Conservation (phyloP, 306 rosid genomes). For the Cicer chorassanicum region DNA sequence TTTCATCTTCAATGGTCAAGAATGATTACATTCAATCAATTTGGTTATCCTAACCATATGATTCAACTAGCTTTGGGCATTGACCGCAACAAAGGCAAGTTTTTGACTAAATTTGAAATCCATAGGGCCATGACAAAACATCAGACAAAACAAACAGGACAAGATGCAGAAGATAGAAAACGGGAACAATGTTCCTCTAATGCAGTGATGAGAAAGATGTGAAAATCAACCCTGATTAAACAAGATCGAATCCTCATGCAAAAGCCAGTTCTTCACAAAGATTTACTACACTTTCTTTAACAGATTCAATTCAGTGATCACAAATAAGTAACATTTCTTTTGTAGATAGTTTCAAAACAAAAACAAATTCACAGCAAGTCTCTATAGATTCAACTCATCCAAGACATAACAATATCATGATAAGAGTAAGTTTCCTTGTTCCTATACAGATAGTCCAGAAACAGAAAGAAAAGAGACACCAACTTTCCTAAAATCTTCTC, state of each 20-base stretch:
- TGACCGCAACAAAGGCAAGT: conserved; percentile 37
- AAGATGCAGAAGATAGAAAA: conserved; percentile 35
- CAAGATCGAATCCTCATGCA: neutral
- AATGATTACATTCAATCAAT: conserved; percentile 61
- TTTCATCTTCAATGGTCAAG: conserved; percentile 68
- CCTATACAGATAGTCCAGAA: conserved; percentile 1
- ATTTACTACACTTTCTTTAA: neutral
- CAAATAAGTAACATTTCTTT: neutral
- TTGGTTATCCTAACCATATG: conserved; percentile 51
- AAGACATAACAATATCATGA: conserved; percentile 16
- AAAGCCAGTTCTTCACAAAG: neutral
- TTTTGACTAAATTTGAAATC: conserved; percentile 45
- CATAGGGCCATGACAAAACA: conserved; percentile 23
- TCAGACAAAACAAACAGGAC: conserved; percentile 9
- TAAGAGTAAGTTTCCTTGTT: conserved; percentile 12
- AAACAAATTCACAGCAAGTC: neutral
- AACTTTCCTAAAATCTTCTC: conserved; percentile 42
- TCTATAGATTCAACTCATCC: conserved; percentile 30
- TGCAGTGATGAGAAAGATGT: conserved; percentile 44
- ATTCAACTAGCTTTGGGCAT: conserved; percentile 47
- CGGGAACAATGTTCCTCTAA: conserved; percentile 37
- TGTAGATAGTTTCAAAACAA: conserved; percentile 13
- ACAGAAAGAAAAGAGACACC: neutral
- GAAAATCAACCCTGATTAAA: conserved; percentile 41
- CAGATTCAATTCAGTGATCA: conserved; percentile 17